Evolutionary conservation across 345 rosid species (phyloP).

Genomic region (Lepidium africanum): DNA sequence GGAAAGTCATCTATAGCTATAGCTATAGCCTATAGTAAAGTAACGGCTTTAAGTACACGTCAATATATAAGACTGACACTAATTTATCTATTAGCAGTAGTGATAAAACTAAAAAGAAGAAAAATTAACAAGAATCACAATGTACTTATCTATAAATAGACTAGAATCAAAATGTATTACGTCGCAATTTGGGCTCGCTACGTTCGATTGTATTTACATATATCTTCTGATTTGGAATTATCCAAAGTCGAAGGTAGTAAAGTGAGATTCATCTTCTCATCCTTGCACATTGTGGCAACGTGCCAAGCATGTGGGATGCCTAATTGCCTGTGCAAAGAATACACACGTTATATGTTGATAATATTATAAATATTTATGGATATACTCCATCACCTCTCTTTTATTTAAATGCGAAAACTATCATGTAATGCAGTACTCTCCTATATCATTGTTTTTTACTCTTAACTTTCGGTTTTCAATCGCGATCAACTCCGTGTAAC

Average conservation of each 20-base stretch:
- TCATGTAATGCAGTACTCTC: background rate
- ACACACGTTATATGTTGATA: constrained; percentile 6
- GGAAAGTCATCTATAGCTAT: no score
- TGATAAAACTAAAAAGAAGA: no score
- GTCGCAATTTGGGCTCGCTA: background rate
- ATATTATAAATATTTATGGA: background rate
- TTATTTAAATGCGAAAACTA: background rate
- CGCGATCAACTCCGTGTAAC: background rate
- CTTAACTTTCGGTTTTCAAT: background rate
- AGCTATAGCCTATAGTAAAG: no score
- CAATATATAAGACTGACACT: no score
- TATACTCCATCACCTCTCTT: constrained; percentile 5
- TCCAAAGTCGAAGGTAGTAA: constrained; percentile 4
- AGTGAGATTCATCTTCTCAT: constrained; percentile 8
- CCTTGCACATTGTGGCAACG: constrained; percentile 13
- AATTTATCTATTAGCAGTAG: no score
- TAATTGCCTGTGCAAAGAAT: background rate
- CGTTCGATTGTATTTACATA: no score
- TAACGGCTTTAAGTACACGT: no score
- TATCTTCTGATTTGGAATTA: background rate
- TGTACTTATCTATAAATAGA: background rate
- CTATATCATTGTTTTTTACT: background rate
- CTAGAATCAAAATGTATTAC: background rate
- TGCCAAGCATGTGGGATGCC: constrained; percentile 23
- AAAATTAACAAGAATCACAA: no score